These are phyloP conservation scores for Epichloe brachyelytri DNA, from an alignment of 2,329 filamentous ascomycete genomes.

Conservation along the genomic window DNA sequence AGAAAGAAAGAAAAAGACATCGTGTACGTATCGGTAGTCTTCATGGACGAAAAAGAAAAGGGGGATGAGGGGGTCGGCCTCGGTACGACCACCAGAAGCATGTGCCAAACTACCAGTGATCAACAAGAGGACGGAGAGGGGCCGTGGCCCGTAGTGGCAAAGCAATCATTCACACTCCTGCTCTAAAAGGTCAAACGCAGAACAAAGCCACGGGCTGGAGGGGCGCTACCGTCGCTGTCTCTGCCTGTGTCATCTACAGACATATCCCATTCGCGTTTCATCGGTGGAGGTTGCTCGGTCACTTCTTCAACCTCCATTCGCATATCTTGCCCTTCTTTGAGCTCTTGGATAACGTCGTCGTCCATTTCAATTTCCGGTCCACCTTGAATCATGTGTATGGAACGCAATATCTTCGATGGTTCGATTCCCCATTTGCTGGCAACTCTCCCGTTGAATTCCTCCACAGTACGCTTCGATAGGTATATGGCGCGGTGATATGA, in stretches of 20 bases:
- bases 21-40: not conserved
- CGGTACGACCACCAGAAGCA: not conserved
- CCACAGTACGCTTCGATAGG: conserved; percentile 60
- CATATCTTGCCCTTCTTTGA: conserved; percentile 90
- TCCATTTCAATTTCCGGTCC: conserved; percentile 79
- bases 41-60: not conserved
- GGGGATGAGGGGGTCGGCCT: not conserved
- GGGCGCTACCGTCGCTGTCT: conserved; percentile 9
- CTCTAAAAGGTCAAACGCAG: conserved; percentile 10
- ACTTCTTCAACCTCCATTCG: conserved; percentile 50
- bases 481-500: conserved; percentile 79
- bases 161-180: not conserved
- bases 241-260: conserved; percentile 34
- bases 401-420: conserved; percentile 53
- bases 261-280: conserved; percentile 52
- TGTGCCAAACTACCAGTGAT: not conserved
- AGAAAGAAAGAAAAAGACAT: not conserved
- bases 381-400: conserved; percentile 57
- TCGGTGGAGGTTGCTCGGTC: conserved; percentile 16
- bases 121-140: not conserved
- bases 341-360: conserved; percentile 72
- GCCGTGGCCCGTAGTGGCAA: too few relatives aligned
- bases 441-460: conserved; percentile 60
- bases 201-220: conserved; percentile 6
- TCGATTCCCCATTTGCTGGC: conserved; percentile 74